A percentile compares a stretch with the other conserved stretches of the same genome.
Evolutionary conservation across 768 basidiomycete species (phyloP).

Genomic region (Coprinopsis sp.): DNA sequence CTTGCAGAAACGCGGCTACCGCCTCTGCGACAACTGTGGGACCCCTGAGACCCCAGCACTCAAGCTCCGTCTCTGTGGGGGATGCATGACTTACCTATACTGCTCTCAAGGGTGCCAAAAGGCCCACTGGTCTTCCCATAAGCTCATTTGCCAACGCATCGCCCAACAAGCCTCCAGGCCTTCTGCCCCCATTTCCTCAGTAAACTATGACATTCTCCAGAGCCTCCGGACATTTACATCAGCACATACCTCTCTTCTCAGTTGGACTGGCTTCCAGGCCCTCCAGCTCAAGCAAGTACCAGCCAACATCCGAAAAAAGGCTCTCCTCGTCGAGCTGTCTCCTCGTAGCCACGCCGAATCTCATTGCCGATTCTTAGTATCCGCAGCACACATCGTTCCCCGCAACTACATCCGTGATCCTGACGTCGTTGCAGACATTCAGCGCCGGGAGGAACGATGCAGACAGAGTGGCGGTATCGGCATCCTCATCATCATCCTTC

Average conservation of each 20-base stretch:
- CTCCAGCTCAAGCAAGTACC: conserved; percentile 76
- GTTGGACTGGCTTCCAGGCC: conserved; percentile 83
- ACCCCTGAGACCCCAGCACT: conserved; percentile 57
- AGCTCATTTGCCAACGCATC: conserved; percentile 75
- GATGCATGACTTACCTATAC: conserved; percentile 84
- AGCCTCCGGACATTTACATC: conserved; percentile 77
- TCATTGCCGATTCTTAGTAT: too few relatives aligned
- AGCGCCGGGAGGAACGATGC: conserved; percentile 76
- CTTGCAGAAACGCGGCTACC: conserved; percentile 57
- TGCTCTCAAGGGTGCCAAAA: conserved; percentile 80
- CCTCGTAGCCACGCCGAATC: too few relatives aligned
- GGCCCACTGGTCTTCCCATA: conserved; percentile 71
- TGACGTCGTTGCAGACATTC: conserved; percentile 70
- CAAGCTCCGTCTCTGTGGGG: conserved; percentile 75
- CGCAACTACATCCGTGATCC: conserved; percentile 74
- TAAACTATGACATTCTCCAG: conserved; percentile 56
- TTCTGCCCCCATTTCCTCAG: conserved; percentile 39
- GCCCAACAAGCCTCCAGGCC: conserved; percentile 54
- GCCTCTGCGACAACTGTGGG: conserved; percentile 77
- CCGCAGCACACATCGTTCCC: too few relatives aligned
- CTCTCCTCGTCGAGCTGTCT: too few relatives aligned
- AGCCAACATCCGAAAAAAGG: conserved; percentile 73
- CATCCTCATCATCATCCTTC: conserved; percentile 66
- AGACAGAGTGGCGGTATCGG: too few relatives aligned
- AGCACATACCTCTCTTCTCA: conserved; percentile 59